Percentiles rank a stretch among this genome's conserved stretches.
Conservation (phyloP, 176 grass and related monocot species). For the Elaeis guineensis region DNA sequence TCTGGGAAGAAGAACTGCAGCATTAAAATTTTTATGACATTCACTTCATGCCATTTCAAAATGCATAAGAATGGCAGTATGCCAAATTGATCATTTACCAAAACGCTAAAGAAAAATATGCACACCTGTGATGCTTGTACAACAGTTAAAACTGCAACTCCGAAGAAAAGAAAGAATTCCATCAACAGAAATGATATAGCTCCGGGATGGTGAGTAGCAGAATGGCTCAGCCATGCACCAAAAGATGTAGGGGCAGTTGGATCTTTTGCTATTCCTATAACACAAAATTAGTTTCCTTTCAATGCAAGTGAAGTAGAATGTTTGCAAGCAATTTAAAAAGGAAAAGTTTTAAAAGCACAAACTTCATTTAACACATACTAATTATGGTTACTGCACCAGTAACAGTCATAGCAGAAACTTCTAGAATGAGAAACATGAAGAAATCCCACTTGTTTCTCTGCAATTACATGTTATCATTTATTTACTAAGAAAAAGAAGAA, state of each 20-base stretch:
- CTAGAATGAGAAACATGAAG: slow-evolving; percentile 94
- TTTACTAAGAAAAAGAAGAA: neutral
- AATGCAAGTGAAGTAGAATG: neutral
- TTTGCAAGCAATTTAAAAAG: too few species aligned
- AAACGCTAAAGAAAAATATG: too few species aligned
- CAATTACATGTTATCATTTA: slow-evolving; percentile 43
- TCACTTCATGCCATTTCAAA: too few species aligned
- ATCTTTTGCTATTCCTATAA: slow-evolving; percentile 63
- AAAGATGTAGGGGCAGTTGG: slow-evolving; percentile 66
- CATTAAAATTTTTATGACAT: too few species aligned
- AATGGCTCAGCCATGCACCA: slow-evolving; percentile 68
- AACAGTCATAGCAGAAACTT: slow-evolving; percentile 96
- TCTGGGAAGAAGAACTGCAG: too few species aligned
- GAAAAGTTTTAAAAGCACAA: slow-evolving; percentile 21
- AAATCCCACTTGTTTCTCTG: slow-evolving; percentile 99
- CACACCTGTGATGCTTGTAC: slow-evolving; percentile 92
- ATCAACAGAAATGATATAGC: slow-evolving; percentile 59
- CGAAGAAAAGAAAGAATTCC: slow-evolving; percentile 82
- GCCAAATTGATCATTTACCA: too few species aligned
- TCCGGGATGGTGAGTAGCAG: slow-evolving; percentile 55
- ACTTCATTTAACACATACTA: slow-evolving; percentile 37
- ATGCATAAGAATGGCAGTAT: too few species aligned
- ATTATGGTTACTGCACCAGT: slow-evolving; percentile 72
- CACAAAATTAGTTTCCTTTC: neutral
- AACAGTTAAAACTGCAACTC: slow-evolving; percentile 60